Conservation (phyloP, 2,329 filamentous ascomycete genomes). For the Hymenoscyphus fraxineus region DNA sequence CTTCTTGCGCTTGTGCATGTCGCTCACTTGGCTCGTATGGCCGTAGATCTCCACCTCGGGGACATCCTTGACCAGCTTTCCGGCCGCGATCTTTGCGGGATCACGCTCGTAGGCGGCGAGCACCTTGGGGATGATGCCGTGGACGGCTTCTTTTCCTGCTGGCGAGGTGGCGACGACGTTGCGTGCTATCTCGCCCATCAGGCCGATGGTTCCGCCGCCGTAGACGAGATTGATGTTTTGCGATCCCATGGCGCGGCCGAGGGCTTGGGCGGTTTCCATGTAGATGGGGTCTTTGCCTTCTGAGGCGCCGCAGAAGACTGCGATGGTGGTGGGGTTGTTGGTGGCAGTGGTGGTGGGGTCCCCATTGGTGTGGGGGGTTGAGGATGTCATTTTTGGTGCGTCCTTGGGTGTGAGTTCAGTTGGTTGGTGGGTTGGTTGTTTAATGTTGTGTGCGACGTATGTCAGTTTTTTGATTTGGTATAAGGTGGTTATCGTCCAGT, state of each 20-base stretch:
- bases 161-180: slow-evolving; percentile 80
- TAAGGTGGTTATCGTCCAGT: no score
- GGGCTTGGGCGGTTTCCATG: slow-evolving; percentile 63
- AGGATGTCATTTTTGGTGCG: not conserved
- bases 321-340: slow-evolving; percentile 58
- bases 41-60: slow-evolving; percentile 62
- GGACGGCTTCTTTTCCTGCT: slow-evolving; percentile 74
- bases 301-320: slow-evolving; percentile 90
- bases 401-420: not conserved
- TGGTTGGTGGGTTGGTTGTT: not conserved
- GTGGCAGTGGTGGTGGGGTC: slow-evolving; percentile 5
- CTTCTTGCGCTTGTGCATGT: slow-evolving; percentile 96
- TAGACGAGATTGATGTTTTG: slow-evolving; percentile 84
- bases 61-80: slow-evolving; percentile 33
- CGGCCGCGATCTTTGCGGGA: slow-evolving; percentile 50
- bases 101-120: slow-evolving; percentile 74
- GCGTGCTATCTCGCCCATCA: slow-evolving; percentile 92
- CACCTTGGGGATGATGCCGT: slow-evolving; percentile 88
- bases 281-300: slow-evolving; percentile 44
- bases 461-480: no score
- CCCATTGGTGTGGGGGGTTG: slow-evolving; percentile 22
- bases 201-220: slow-evolving; percentile 86
- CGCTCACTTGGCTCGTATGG: slow-evolving; percentile 78
- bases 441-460: not conserved
- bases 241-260: slow-evolving; percentile 64